Evolutionary conservation across 202 grass and related monocot genomes (phyloP), one percentile per base, ranked within the genome.

Genomic region (Tripidium arundinaceum): DNA sequence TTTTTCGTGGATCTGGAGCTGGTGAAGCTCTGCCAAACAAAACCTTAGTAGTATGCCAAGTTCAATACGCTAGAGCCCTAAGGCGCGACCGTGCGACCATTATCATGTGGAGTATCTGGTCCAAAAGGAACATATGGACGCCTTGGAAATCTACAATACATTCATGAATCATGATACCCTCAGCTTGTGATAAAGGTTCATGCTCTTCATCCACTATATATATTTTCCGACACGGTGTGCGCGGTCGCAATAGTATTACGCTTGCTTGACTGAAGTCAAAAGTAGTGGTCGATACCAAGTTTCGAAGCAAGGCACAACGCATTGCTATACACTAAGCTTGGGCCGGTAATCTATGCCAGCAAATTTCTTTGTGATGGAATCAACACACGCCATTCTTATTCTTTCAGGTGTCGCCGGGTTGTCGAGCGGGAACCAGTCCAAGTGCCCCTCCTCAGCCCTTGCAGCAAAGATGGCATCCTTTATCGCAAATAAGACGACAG

Each of bases 311-410:
- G n/a, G n/a, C n/a, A n/a, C n/a, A n/a, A n/a, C n/a, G n/a, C n/a
- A n/a, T n/a, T n/a, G 31, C 60, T 89, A 98, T 45, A 98, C 45
- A 78, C 95, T 98, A 28, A 94, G 95, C 38, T 98, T 94, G 26
- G 95, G 90, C 52, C 74, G 92, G 67, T 91, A 98, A 75, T 88
- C 59, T 26, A 76, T 49, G 28, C 59, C 74, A 4, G 88, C 87
- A 62, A 98, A 90, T 73, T 85, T 91, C 80, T 94, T 90, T 2
- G 90, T 94, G 26, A 98, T 90, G 74, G 73, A 64, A 65, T 98
- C 95, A 3, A 91, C 62, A 76, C 95, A 98, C 5, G 88, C 95
- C 95, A 98, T 98, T 29, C 95, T 90, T 65, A 98, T 93, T 57
- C 92, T 88, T 80, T 98, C 95, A 18, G 95, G 95, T 15, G 92